Evolutionary conservation across 192 early-diverging fungal genomes (phyloP).

Genomic region (Coemansia sp.): DNA sequence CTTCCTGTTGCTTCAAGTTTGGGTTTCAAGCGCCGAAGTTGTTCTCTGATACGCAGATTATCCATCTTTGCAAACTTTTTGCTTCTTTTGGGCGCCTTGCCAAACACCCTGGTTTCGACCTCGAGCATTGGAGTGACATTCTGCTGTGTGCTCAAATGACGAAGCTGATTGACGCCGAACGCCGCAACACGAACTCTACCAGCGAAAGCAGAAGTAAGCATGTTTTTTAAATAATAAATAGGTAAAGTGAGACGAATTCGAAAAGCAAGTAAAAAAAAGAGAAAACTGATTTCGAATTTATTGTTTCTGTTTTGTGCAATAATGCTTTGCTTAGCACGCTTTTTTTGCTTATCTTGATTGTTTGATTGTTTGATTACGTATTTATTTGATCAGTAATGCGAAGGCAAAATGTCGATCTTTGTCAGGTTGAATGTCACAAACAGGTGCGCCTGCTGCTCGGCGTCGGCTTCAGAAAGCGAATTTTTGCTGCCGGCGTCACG

Average conservation of each 20-base stretch:
- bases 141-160: not conserved
- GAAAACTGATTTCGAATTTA: not conserved
- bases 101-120: not conserved
- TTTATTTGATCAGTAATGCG: no score
- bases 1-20: conserved; percentile 15
- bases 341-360: not conserved
- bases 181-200: not conserved
- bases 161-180: not conserved
- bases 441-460: conserved; percentile 35
- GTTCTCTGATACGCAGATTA: conserved; percentile 11
- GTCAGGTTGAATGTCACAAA: conserved; percentile 32
- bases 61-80: conserved; percentile 7
- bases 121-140: not conserved
- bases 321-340: not conserved
- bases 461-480: conserved; percentile 11
- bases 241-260: no score
- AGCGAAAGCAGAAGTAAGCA: not conserved
- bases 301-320: not conserved
- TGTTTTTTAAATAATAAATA: not conserved
- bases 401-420: conserved; percentile 2
- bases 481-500: conserved; percentile 13
- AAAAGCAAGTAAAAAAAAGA: no score
- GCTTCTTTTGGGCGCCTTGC: conserved; percentile 2
- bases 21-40: conserved; percentile 21
- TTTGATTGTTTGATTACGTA: not conserved